These are phyloP conservation scores for Paecilomyces sp. DNA, from an alignment of 2,329 filamentous ascomycete genomes.

Conservation along the genomic window DNA sequence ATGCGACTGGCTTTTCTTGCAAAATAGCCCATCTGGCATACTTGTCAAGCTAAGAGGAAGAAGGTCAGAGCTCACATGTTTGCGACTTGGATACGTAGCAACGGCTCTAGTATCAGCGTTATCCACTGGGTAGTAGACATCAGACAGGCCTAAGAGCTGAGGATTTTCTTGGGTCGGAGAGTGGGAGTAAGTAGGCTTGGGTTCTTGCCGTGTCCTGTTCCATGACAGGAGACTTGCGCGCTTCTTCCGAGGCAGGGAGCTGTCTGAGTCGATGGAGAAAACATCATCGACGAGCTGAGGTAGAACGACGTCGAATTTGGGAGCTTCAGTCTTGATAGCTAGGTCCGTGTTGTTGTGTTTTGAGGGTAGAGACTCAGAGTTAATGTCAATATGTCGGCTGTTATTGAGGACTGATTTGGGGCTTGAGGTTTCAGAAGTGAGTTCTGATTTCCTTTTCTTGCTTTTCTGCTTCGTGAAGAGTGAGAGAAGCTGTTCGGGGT, in stretches of 20 bases:
- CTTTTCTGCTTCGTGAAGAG: neutral
- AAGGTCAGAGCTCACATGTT: conserved; percentile 7
- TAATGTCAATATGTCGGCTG: neutral
- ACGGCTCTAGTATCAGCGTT: conserved; percentile 10
- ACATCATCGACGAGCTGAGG: neutral
- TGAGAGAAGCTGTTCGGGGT: neutral
- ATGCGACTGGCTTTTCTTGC: neutral
- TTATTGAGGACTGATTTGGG: neutral
- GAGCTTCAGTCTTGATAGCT: neutral
- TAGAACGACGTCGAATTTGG: neutral
- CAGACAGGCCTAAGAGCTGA: conserved; percentile 10
- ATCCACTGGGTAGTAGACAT: conserved; percentile 16
- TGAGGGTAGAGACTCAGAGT: neutral
- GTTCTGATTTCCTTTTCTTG: neutral
- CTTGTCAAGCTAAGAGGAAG: conserved; percentile 2
- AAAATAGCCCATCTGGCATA: neutral
- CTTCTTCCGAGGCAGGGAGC: neutral
- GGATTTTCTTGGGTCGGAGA: neutral
- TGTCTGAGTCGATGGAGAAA: neutral
- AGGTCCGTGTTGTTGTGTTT: neutral
- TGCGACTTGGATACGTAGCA: conserved; percentile 10
- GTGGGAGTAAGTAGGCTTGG: neutral
- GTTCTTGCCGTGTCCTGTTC: neutral
- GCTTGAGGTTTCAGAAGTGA: neutral
- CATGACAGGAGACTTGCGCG: neutral